These are phyloP conservation scores for Aspergillus sp. DNA, from an alignment of 2,329 filamentous ascomycete genomes.

Conservation along the genomic window DNA sequence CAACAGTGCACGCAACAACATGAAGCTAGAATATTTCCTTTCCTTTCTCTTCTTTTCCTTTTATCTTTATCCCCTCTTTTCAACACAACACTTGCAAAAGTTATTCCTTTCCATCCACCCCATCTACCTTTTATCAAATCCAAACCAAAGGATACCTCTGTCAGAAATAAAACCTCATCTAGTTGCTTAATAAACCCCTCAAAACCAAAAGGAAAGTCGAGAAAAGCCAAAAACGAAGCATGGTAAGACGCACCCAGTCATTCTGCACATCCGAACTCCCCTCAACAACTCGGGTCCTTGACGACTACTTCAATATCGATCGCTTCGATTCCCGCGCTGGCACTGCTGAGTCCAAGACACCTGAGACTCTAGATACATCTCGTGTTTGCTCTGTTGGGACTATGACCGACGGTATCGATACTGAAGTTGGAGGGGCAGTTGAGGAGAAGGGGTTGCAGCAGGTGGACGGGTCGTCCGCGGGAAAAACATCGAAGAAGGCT, in stretches of 20 bases:
- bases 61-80: slow-evolving; percentile 1
- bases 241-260: slow-evolving; percentile 15
- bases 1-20: background rate
- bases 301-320: slow-evolving; percentile 13
- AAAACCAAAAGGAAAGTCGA: background rate
- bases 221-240: slow-evolving; percentile 1
- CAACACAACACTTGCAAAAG: background rate
- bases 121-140: slow-evolving; percentile 7
- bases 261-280: slow-evolving; percentile 20
- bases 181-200: background rate
- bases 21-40: background rate
- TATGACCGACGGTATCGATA: background rate
- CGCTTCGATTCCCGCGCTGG: slow-evolving; percentile 1
- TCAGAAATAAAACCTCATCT: background rate
- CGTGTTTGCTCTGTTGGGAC: background rate
- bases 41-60: background rate
- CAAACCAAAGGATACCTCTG: background rate
- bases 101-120: background rate
- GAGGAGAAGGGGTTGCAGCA: slow-evolving; percentile 5
- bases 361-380: background rate
- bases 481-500: slow-evolving; percentile 13
- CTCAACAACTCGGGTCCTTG: slow-evolving; percentile 2
- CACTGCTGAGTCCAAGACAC: background rate
- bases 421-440: background rate
- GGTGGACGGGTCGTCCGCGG: slow-evolving; percentile 9